phyloP scores from a whole-genome alignment of 805 yeast species.

The Cyberlindnera euphorbiiphila region DNA sequence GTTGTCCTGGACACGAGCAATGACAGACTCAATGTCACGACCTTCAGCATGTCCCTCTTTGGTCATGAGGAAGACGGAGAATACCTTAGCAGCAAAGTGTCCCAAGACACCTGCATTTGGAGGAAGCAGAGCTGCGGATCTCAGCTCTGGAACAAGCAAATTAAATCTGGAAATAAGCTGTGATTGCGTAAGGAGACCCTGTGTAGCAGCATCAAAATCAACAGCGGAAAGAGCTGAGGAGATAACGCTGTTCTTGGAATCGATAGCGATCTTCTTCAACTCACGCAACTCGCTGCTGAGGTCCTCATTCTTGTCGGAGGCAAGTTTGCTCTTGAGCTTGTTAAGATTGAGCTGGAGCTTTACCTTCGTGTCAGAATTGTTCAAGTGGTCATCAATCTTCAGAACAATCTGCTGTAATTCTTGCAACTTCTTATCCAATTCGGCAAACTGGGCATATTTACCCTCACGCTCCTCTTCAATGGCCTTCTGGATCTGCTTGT shows the following conservation, averaged over 20 bases:
- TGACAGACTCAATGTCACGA: constrained; percentile 81
- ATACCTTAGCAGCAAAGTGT: constrained; percentile 74
- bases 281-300: constrained; percentile 22
- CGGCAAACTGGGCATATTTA: constrained; percentile 64
- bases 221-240: constrained; percentile 44
- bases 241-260: constrained; percentile 43
- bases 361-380: constrained; percentile 36
- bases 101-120: constrained; percentile 96
- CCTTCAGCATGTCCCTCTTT: constrained; percentile 80
- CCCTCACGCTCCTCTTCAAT: constrained; percentile 76
- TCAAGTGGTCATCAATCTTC: constrained; percentile 35
- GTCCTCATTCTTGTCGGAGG: constrained; percentile 36
- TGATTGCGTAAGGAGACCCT: constrained; percentile 50
- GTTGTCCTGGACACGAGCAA: constrained; percentile 78
- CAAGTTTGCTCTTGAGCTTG: constrained; percentile 39
- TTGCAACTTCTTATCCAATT: constrained; percentile 50
- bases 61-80: constrained; percentile 70
- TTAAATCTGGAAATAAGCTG: constrained; percentile 39
- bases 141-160: constrained; percentile 75
- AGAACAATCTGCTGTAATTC: constrained; percentile 53
- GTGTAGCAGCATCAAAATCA: constrained; percentile 39
- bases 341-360: constrained; percentile 42
- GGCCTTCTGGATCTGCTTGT: constrained; percentile 49
- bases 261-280: constrained; percentile 34
- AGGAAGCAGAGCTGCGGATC: constrained; percentile 85